Conservation (phyloP, 2,329 filamentous ascomycete species). For the Beauveria bassiana region DNA sequence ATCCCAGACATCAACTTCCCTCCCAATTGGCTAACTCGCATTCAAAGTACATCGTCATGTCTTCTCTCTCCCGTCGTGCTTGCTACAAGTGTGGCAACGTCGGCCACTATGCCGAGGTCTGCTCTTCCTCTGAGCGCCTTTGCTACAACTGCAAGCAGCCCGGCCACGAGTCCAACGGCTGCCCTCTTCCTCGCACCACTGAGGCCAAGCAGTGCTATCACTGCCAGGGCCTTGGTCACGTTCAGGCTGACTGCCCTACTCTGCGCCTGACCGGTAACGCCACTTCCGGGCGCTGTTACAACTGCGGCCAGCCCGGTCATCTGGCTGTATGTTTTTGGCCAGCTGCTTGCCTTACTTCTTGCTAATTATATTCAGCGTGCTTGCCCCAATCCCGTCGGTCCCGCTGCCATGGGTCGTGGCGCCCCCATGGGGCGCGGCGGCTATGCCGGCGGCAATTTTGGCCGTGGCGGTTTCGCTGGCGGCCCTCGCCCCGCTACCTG, state of each 20-base stretch:
- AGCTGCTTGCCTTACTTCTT: not conserved
- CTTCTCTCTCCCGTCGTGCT: constrained; percentile 72
- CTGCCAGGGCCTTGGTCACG: constrained; percentile 95
- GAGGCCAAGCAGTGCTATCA: constrained; percentile 99
- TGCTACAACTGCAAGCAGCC: constrained; percentile 80
- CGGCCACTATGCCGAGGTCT: constrained; percentile 79
- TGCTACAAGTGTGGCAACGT: constrained; percentile 82
- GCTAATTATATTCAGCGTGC: constrained; percentile 49
- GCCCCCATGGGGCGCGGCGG: constrained; percentile 63
- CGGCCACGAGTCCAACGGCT: constrained; percentile 95
- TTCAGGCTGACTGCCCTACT: constrained; percentile 97
- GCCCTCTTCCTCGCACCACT: constrained; percentile 91
- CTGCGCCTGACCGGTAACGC: constrained; percentile 80
- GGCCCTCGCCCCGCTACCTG: constrained; percentile 62
- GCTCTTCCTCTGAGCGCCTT: constrained; percentile 93
- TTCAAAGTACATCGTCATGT: constrained; percentile 49
- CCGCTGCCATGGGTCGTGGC: constrained; percentile 54
- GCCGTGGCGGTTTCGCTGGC: constrained; percentile 68
- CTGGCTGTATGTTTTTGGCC: constrained; percentile 60
- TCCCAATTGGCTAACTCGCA: not conserved
- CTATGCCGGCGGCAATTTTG: constrained; percentile 47
- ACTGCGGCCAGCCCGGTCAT: constrained; percentile 88
- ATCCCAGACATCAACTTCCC: not conserved
- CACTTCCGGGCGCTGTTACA: constrained; percentile 87
- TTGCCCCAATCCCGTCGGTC: constrained; percentile 67